phyloP scores from a whole-genome alignment of 306 rosid species.

The Acmispon strigosus region DNA sequence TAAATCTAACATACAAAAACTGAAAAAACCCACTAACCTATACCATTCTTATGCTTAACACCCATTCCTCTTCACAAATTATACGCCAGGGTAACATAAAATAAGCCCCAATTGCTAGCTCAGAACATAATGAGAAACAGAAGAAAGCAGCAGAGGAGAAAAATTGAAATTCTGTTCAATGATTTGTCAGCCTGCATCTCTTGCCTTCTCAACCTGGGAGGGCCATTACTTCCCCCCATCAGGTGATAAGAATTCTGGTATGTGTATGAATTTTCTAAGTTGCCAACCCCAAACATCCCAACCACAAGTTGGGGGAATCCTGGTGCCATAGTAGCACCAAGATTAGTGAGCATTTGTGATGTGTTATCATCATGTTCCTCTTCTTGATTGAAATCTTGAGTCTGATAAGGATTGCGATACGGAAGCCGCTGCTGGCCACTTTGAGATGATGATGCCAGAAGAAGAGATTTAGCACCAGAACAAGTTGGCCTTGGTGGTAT shows the following conservation, averaged over 20 bases:
- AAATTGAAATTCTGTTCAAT: conserved; percentile 68
- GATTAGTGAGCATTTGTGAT: conserved; percentile 32
- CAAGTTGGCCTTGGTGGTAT: conserved; percentile 89
- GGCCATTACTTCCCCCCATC: conserved; percentile 32
- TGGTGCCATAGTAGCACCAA: conserved; percentile 28
- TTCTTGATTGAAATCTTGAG: conserved; percentile 38
- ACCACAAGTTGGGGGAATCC: conserved; percentile 45
- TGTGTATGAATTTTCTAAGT: conserved; percentile 33
- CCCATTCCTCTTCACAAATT: conserved; percentile 26
- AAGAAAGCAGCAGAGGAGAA: conserved; percentile 72
- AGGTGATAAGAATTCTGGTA: conserved; percentile 50
- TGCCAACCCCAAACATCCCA: conserved; percentile 75
- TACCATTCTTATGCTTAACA: too few species aligned
- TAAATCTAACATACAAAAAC: background rate
- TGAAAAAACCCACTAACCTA: too few species aligned
- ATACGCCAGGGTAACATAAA: conserved; percentile 21
- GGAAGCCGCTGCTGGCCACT: conserved; percentile 57
- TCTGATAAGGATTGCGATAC: conserved; percentile 75
- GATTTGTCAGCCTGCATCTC: conserved; percentile 84
- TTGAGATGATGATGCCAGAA: conserved; percentile 30
- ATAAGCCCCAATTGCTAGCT: conserved; percentile 15
- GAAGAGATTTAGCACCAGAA: conserved; percentile 28
- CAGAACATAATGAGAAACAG: conserved; percentile 76
- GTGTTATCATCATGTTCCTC: conserved; percentile 40
- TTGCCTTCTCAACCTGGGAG: conserved; percentile 67